phyloP scores from a whole-genome alignment of 805 yeast genomes.

The Saturnispora galanensis region DNA sequence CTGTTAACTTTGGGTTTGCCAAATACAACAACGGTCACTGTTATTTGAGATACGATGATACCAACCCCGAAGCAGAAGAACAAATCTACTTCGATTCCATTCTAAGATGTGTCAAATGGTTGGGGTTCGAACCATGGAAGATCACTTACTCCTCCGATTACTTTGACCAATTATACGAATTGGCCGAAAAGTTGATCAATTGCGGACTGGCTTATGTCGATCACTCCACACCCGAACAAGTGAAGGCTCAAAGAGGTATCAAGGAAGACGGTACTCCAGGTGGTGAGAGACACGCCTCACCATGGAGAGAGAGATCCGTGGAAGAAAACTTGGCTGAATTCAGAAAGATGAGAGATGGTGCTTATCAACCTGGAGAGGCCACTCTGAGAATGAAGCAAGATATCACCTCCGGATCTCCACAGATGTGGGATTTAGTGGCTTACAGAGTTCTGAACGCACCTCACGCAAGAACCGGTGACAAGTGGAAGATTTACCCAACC shows the following conservation, averaged over 20 bases:
- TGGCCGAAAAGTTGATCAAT: conserved; percentile 75
- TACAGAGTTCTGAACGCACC: conserved; percentile 87
- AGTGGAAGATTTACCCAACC: conserved; percentile 98
- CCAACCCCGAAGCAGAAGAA: conserved; percentile 98
- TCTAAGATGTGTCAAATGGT: conserved; percentile 78
- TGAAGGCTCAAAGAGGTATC: conserved; percentile 83
- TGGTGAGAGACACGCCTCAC: conserved; percentile 80
- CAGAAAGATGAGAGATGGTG: conserved; percentile 86
- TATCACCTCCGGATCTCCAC: conserved; percentile 82
- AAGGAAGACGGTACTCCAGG: conserved; percentile 89
- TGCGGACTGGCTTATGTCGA: conserved; percentile 80
- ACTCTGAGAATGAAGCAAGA: conserved; percentile 97
- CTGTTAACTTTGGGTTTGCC: conserved; percentile 97
- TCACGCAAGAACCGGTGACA: conserved; percentile 93
- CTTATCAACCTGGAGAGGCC: conserved; percentile 83
- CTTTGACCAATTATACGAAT: conserved; percentile 76
- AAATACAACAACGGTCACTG: conserved; percentile 78
- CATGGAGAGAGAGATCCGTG: conserved; percentile 57
- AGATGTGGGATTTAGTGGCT: conserved; percentile 99
- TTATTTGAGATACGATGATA: conserved; percentile 90
- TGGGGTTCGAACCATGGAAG: conserved; percentile 90
- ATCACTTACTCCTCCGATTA: conserved; percentile 94
- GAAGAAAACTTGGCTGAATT: conserved; percentile 75
- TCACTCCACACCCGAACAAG: conserved; percentile 87
- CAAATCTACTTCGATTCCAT: conserved; percentile 82